phyloP scores from a whole-genome alignment of 805 yeast species.

The Candida michaelii region DNA sequence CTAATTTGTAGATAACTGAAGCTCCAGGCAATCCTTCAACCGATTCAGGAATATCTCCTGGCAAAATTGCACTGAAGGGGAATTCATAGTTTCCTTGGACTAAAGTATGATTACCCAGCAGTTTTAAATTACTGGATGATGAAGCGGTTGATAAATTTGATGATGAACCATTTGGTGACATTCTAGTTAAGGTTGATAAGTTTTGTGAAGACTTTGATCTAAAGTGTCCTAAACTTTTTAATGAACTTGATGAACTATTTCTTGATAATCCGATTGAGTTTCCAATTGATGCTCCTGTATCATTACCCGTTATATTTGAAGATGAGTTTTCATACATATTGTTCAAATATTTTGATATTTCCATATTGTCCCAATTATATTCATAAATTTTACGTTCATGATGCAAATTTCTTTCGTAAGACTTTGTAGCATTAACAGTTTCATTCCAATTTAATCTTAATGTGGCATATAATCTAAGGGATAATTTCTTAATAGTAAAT shows the following conservation, averaged over 20 bases:
- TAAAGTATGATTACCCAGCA: slow-evolving; percentile 37
- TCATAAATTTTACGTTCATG: slow-evolving; percentile 70
- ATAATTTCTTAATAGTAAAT: slow-evolving; percentile 60
- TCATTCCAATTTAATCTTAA: slow-evolving; percentile 68
- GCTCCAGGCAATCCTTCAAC: slow-evolving; percentile 88
- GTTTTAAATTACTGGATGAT: slow-evolving; percentile 7
- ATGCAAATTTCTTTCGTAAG: slow-evolving; percentile 46
- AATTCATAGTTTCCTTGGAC: slow-evolving; percentile 83
- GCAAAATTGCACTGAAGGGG: slow-evolving; percentile 82
- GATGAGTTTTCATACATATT: slow-evolving; percentile 29
- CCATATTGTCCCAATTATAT: slow-evolving; percentile 72
- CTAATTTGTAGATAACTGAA: slow-evolving; percentile 66
- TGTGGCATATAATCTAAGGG: slow-evolving; percentile 65
- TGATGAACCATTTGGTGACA: slow-evolving; percentile 13
- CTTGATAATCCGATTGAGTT: slow-evolving; percentile 30
- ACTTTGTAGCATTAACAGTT: slow-evolving; percentile 42
- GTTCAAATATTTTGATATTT: slow-evolving; percentile 44
- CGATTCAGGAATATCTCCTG: slow-evolving; percentile 83
- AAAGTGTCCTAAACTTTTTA: slow-evolving; percentile 35
- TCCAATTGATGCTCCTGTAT: slow-evolving; percentile 10
- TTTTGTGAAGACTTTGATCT: slow-evolving; percentile 37
- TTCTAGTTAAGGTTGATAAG: slow-evolving; percentile 11
- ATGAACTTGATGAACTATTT: slow-evolving; percentile 44
- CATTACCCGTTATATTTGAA: slow-evolving; percentile 12
- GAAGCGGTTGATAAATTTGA: slow-evolving; percentile 13